Base-by-base conservation (phyloP, 768 basidiomycete species). In the Thelephora aurantiotincta region DNA sequence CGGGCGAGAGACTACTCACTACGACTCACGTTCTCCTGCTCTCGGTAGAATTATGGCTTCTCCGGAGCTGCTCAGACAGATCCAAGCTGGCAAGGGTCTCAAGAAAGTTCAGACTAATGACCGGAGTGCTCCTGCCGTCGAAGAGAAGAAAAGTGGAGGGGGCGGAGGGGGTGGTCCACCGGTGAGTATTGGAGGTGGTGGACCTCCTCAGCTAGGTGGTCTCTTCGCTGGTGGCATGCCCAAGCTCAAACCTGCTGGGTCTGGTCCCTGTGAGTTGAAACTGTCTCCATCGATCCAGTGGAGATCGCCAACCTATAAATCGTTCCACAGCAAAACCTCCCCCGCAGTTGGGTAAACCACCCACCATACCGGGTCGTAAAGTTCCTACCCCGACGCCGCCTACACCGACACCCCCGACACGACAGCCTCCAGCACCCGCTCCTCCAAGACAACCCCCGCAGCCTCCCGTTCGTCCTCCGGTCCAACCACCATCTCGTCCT, bases 151-250 rank as follows among this genome's bases (percentile, higher is more conserved):
- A 48, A 55, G 57, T 33, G 57, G 56, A 7, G 64, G 56, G 6
- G 56, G 57, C 20, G 62, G 56, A 9, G 62, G 57, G 1, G 53
- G 65, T 4, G 26, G 26, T 30, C 26, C 26, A 4, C 26, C 26
- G 26, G 26, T 30, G 4, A 9, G 26, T 9, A 30, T 30, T 9
- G 68, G 65, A 4, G 66, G 68, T 33, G 70, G 59, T n/a, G 78
- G 71, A 6, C 78, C 89, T 22, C 86, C 88, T 20, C 89, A 92
- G 61, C 67, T 93, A 3, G 91, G 78, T 30, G 81, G 77, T 1
- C 63, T 96, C 11, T 93, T 96, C 58, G 89, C 91, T 41, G 90
- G 88, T 13, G 91, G 92, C 1, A 79, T 94, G 69, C 92, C 92
- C 3, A 92, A 86, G 59, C 60, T 94, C 57, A 93, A 83, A 68